A percentile compares a stretch with the other conserved stretches of the same genome.
Conservation (phyloP, 257 asterid genomes). For the Oldenlandia corymbosa region DNA sequence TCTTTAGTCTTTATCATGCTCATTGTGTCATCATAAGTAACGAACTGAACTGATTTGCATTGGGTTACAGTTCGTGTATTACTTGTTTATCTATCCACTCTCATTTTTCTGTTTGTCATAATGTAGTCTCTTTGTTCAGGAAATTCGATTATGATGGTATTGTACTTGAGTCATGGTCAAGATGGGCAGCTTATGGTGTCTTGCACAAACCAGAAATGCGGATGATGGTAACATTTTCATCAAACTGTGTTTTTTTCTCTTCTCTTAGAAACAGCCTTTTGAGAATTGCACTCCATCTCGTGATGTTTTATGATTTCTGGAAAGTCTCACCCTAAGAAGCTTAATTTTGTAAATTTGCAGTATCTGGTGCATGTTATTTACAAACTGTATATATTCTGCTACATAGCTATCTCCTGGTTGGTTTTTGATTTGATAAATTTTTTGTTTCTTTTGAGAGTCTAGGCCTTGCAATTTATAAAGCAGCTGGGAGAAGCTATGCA, state of each 20-base stretch:
- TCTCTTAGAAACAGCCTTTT: neutral
- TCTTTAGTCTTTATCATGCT: no score
- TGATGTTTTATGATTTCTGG: neutral
- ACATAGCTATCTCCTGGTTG: neutral
- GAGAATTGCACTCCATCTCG: neutral
- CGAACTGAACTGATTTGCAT: no score
- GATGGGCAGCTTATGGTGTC: slow-evolving; percentile 91
- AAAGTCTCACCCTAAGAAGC: neutral
- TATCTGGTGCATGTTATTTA: neutral
- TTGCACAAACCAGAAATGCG: slow-evolving; percentile 77
- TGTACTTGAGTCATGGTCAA: slow-evolving; percentile 95
- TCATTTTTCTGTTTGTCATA: neutral
- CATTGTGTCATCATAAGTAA: no score
- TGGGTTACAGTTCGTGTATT: no score
- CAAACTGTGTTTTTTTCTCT: neutral
- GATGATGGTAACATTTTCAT: slow-evolving; percentile 35
- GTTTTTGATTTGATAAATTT: neutral
- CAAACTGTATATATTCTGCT: neutral
- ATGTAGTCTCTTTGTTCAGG: slow-evolving; percentile 31
- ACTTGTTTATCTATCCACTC: no score
- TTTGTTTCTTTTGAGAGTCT: neutral
- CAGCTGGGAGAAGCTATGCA: slow-evolving; percentile 92
- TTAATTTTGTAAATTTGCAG: neutral
- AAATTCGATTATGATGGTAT: slow-evolving; percentile 94
- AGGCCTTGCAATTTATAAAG: slow-evolving; percentile 73